Evolutionary conservation across 345 rosid species (phyloP).

Genomic region (Euphorbia tirucalli): DNA sequence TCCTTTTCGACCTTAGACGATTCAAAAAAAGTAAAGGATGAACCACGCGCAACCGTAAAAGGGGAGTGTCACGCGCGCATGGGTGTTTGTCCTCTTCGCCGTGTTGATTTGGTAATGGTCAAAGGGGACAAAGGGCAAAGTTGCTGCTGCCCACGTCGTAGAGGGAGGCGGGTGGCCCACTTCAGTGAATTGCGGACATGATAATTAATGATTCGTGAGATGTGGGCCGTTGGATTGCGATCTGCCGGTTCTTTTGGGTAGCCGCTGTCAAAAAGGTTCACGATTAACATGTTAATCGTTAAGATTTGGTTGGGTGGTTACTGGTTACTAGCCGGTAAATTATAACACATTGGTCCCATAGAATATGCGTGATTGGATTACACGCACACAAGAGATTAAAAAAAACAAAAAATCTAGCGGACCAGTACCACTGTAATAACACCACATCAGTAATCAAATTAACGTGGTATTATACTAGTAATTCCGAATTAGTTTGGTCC

Average conservation of each 20-base stretch:
- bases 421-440: no score
- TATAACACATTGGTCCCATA: neutral
- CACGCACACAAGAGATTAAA: no score
- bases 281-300: constrained; percentile 2
- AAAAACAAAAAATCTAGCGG: no score
- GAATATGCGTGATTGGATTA: constrained; percentile 8
- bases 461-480: no score
- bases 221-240: constrained; percentile 6
- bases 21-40: neutral
- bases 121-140: constrained; percentile 1
- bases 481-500: no score
- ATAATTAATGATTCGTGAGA: neutral
- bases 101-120: constrained; percentile 2
- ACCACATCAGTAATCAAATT: no score
- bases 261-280: neutral
- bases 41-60: constrained; percentile 8
- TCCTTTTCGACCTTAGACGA: neutral
- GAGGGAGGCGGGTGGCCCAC: constrained; percentile 2
- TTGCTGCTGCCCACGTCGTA: constrained; percentile 15
- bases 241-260: neutral
- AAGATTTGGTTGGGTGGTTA: neutral
- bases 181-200: constrained; percentile 4
- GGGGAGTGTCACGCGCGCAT: neutral
- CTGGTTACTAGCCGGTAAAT: neutral
- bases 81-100: neutral